These are phyloP conservation scores for Gossypium bickii DNA, from an alignment of 345 rosid genomes.

Conservation along the genomic window DNA sequence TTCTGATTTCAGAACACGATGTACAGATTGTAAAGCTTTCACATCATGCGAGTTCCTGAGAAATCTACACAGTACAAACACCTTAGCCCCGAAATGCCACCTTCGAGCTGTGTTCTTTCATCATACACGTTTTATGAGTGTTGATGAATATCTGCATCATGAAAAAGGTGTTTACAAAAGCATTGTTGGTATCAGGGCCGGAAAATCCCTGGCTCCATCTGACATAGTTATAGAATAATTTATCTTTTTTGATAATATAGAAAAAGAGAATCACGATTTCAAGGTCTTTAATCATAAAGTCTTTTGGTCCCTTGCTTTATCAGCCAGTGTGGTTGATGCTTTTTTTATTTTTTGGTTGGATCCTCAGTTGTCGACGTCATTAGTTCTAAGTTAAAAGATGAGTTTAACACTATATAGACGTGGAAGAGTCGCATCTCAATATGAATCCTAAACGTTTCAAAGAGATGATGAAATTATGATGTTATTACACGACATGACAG, in stretches of 20 bases:
- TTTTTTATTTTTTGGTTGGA: no score
- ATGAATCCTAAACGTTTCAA: no score
- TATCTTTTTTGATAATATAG: neutral
- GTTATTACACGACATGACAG: no score
- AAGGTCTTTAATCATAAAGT: neutral
- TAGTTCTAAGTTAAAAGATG: no score
- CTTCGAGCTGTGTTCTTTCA: neutral
- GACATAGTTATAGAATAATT: neutral
- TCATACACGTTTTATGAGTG: neutral
- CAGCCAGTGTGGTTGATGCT: no score
- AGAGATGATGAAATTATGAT: no score
- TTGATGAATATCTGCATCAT: neutral
- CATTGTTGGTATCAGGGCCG: neutral
- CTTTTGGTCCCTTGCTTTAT: conserved; percentile 25
- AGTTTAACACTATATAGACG: no score
- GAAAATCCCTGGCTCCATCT: neutral
- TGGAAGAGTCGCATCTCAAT: no score
- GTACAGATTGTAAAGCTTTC: conserved; percentile 1
- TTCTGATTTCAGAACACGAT: conserved; percentile 1
- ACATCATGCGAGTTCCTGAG: neutral
- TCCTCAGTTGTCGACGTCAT: no score
- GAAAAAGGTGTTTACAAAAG: neutral
- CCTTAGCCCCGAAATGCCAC: neutral
- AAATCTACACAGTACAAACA: neutral
- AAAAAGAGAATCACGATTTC: neutral